Conservation (phyloP, 352 stramenopile genomes). For the Pythium sp. region DNA sequence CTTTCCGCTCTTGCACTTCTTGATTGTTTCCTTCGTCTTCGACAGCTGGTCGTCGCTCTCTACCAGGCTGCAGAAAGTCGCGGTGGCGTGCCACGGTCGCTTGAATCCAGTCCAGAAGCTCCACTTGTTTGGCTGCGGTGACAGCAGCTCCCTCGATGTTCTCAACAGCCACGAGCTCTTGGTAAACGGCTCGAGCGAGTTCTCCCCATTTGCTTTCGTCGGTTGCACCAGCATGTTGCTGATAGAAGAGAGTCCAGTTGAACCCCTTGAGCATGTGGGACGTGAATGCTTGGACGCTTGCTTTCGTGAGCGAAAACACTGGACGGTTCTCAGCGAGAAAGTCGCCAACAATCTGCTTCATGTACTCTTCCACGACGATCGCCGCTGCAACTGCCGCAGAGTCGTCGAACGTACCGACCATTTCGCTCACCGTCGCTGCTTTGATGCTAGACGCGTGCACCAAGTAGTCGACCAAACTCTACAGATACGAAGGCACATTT, state of each 20-base stretch:
- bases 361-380: constrained; percentile 82
- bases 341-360: constrained; percentile 55
- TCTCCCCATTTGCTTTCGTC: neutral
- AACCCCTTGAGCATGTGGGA: constrained; percentile 51
- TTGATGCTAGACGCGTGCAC: constrained; percentile 71
- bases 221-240: neutral
- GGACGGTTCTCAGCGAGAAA: neutral
- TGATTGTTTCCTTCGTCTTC: neutral
- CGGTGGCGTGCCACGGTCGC: constrained; percentile 10
- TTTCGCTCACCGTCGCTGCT: constrained; percentile 46
- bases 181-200: constrained; percentile 10
- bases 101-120: constrained; percentile 16
- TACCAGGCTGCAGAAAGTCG: neutral
- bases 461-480: constrained; percentile 74
- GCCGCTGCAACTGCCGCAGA: constrained; percentile 60
- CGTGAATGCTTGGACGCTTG: constrained; percentile 40
- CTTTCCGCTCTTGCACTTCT: neutral
- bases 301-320: constrained; percentile 16
- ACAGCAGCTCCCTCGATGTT: neutral
- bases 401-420: constrained; percentile 80
- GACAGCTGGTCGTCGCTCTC: neutral
- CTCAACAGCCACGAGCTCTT: constrained; percentile 9
- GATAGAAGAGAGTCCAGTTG: constrained; percentile 33
- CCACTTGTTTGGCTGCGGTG: neutral
- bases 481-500: constrained; percentile 5